These are phyloP conservation scores for Geoglossum glabrum DNA, from an alignment of 495 filamentous ascomycete genomes.

Conservation along the genomic window DNA sequence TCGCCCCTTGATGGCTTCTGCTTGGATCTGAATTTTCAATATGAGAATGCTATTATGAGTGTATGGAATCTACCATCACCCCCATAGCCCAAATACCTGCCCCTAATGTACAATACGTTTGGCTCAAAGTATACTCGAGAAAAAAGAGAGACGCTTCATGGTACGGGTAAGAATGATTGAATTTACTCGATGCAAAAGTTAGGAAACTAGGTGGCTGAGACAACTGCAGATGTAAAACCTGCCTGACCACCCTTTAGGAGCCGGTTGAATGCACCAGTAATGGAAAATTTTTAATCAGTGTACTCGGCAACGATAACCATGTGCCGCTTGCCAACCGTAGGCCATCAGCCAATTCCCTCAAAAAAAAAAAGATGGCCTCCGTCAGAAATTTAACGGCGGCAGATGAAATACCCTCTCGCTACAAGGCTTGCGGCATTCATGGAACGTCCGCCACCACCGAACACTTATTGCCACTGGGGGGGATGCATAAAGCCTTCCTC, in stretches of 20 bases:
- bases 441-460: not conserved
- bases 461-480: conserved; percentile 39
- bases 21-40: not conserved
- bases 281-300: not conserved
- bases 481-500: conserved; percentile 63
- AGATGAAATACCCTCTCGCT: not conserved
- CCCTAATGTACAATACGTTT: conserved; percentile 1
- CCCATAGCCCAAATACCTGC: not conserved
- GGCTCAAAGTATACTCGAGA: not conserved
- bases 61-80: not conserved
- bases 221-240: not conserved
- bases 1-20: not conserved
- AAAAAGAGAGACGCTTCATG: not conserved
- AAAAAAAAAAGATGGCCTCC: not conserved
- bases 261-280: not conserved
- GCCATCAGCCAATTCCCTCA: not conserved
- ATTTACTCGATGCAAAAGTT: not conserved
- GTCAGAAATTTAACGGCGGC: not conserved
- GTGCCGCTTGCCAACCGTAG: not conserved
- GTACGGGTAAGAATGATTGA: not conserved
- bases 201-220: not conserved
- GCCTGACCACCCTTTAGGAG: not conserved
- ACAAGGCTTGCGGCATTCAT: not conserved
- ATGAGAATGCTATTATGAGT: not conserved
- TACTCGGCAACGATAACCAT: not conserved